Evolutionary conservation across 106 monocot species (phyloP), one percentile per base, ranked within the genome.

Genomic region (Vanilla planifolia): DNA sequence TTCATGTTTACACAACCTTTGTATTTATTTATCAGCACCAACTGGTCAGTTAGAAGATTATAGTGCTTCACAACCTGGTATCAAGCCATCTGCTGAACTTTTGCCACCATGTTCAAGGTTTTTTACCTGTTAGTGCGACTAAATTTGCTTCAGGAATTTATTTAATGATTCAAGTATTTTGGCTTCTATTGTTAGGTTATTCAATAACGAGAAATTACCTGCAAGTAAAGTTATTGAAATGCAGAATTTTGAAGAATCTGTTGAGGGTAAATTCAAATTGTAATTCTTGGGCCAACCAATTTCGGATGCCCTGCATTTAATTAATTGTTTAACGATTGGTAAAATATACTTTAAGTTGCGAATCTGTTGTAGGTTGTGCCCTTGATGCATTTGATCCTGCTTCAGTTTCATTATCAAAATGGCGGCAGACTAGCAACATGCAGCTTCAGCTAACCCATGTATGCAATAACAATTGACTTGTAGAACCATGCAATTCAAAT

Each of bases 401-500:
- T 64, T 35, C 50, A 48, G 25, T 35, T 43, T 74, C 36, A 51
- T 32, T 71, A 56, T 67, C 76, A 35, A 96, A 96, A 60, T 90
- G 95, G 95, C 70, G 81, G n/a, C n/a, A n/a, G 14, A 48, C 48
- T 64, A 44, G 59, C 48, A 41, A 68, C 57, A 17, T 25, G 48
- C 69, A 84, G 55, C 39, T 52, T 81, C 56, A 71, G 80, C 77
- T 92, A 77, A 52, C 82, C 75, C 43, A 63, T 64, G 7, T 52
- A 39, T 61, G 14, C 13, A 41, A 62, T 71, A 14, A 6, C 3
- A 55, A 52, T 34, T 46, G 26, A 5, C 30, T 14, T 32, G 48
- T 32, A 13, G 32, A 53, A 47, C 29, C 15, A 67, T 24, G 25
- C 37, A 17, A 34, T 45, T 6, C n/a, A 29, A 33, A 40, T 69